A percentile compares a stretch with the other conserved stretches of the same genome.
Conservation (phyloP, 371 early-diverging fungal species). For the Basidiobolus heterosporus region DNA sequence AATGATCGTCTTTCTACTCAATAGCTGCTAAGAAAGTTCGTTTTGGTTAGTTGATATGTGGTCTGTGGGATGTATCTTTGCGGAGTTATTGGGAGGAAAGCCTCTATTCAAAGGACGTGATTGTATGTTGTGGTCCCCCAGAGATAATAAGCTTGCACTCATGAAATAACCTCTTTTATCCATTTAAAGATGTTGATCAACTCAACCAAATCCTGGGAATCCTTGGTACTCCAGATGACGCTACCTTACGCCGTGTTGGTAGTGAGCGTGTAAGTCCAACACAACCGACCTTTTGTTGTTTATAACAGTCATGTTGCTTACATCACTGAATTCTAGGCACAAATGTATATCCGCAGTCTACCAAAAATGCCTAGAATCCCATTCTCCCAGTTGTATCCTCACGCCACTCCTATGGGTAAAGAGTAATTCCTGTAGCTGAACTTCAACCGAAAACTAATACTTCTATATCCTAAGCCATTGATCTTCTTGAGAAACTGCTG, state of each 20-base stretch:
- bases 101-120: constrained; percentile 82
- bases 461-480: constrained; percentile 50
- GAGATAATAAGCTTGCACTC: background rate
- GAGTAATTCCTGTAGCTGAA: background rate
- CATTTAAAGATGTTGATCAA: constrained; percentile 75
- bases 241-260: constrained; percentile 66
- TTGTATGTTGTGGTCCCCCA: constrained; percentile 27
- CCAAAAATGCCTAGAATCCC: constrained; percentile 79
- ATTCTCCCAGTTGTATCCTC: constrained; percentile 66
- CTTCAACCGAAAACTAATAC: background rate
- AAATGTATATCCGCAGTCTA: constrained; percentile 83
- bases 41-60: constrained; percentile 73
- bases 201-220: constrained; percentile 92
- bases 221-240: constrained; percentile 95
- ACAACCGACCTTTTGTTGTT: background rate
- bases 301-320: background rate
- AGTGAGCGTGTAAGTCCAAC: constrained; percentile 42
- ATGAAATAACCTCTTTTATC: background rate
- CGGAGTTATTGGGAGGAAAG: constrained; percentile 83
- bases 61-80: constrained; percentile 96
- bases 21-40: background rate
- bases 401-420: constrained; percentile 31
- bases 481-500: constrained; percentile 60
- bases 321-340: constrained; percentile 42
- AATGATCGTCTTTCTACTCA: background rate